phyloP scores from a whole-genome alignment of 1,139 yeast species.

The Entelexis paramagnoliae region DNA sequence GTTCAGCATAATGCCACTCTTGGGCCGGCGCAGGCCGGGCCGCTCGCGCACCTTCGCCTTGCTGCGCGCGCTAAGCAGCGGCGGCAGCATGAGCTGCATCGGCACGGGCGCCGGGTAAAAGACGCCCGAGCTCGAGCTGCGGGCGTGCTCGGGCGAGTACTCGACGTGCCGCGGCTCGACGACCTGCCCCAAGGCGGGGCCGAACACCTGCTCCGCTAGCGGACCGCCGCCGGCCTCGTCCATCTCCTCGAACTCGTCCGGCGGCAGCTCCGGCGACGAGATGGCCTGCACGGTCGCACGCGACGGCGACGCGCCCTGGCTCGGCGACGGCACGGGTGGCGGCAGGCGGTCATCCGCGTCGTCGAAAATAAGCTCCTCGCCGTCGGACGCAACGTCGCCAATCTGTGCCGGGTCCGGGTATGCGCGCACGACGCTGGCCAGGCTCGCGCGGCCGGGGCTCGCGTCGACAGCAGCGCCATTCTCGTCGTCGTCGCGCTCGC shows the following conservation, averaged over 20 bases:
- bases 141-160: background rate
- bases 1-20: background rate
- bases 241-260: slow-evolving; percentile 4
- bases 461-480: no score
- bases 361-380: slow-evolving; percentile 16
- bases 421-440: slow-evolving; percentile 4
- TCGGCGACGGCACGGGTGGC: slow-evolving; percentile 17
- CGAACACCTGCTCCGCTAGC: slow-evolving; percentile 5
- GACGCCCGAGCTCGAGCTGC: slow-evolving; percentile 1
- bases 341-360: slow-evolving; percentile 18
- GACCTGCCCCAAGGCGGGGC: slow-evolving; percentile 2
- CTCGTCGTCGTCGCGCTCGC: background rate
- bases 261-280: slow-evolving; percentile 13
- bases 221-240: slow-evolving; percentile 4
- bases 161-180: background rate
- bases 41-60: background rate
- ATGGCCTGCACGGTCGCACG: slow-evolving; percentile 10
- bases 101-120: slow-evolving; percentile 34
- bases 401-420: slow-evolving; percentile 4
- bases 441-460: slow-evolving; percentile 1
- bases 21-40: slow-evolving; percentile 9
- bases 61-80: slow-evolving; percentile 20
- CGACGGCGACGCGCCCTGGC: slow-evolving; percentile 4
- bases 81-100: slow-evolving; percentile 24
- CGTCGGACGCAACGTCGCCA: background rate